Base-by-base conservation (phyloP, 352 stramenopile genomes). In the Pythium phragmitis region DNA sequence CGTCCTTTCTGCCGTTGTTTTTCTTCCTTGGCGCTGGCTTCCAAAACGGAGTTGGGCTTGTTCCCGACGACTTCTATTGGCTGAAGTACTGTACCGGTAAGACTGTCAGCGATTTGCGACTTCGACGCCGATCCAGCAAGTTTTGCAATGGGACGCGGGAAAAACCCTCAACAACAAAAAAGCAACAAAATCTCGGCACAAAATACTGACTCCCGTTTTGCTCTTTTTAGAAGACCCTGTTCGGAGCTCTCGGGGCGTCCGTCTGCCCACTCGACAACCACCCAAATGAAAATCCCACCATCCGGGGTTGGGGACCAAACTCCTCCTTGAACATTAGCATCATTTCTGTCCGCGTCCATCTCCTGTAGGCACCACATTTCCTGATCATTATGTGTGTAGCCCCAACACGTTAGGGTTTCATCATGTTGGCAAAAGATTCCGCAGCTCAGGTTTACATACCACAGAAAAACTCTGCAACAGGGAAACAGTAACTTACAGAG, bases 131-230 rank as follows among this genome's bases (percentile, higher is more conserved):
- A 23, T 50, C 14, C 7, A 49, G 49, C 47, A 60, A 65, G 42
- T 69, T 69, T 69, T 43, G 56, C 63, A 69, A 65, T 69, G 63
- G 41, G 55, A 69, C 63, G 56, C 42, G 61, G 4, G 8, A 12
- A 39, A 39, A 34, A 14, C 46, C 21, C 11, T 14, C 46, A 34
- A 52, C 9, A 34, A 33, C 16, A 39, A 63, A 63, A 48, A 16
- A 34, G 28, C 9, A 34, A 33, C 17, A 39, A 55, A 63, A 55
- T 30, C 42, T 61, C 30, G 52, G 19, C 19, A 41, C 28, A 33
- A 56, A 49, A 63, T 26, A 47, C 14, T 3, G 14, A 37, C 34
- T 36, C 47, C 17, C n/a, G 8, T 57, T 28, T 51, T 13, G 36
- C 53, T 49, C 36, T 4, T 45, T 59, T 37, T 53, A 52, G 45